These are phyloP conservation scores for Pythium brachiatum DNA, from an alignment of 352 stramenopile species.

Conservation along the genomic window DNA sequence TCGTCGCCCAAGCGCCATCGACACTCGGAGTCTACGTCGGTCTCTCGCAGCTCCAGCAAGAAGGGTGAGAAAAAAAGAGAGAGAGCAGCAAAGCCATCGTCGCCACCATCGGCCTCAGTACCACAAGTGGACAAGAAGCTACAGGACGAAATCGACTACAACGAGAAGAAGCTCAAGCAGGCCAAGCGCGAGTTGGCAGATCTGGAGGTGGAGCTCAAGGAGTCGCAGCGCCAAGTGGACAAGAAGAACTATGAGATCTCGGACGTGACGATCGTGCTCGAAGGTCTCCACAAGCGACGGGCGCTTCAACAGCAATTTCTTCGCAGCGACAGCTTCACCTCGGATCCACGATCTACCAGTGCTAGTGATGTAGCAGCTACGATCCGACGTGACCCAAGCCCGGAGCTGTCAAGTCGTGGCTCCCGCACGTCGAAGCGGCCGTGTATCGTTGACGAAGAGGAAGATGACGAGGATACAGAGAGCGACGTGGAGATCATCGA, in stretches of 20 bases:
- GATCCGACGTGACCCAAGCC: conserved; percentile 14
- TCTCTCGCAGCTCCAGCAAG: neutral
- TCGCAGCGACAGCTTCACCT: conserved; percentile 18
- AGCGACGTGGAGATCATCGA: conserved; percentile 51
- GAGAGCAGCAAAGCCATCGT: conserved; percentile 13
- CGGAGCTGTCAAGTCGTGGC: conserved; percentile 17
- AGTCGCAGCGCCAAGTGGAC: conserved; percentile 40
- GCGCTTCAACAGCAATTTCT: conserved; percentile 38
- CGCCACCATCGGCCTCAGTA: conserved; percentile 1
- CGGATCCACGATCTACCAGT: neutral
- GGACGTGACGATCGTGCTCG: conserved; percentile 62
- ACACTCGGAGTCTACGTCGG: conserved; percentile 34
- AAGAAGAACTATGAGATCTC: conserved; percentile 61
- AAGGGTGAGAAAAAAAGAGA: neutral
- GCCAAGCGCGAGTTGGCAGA: conserved; percentile 46
- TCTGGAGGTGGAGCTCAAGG: conserved; percentile 36
- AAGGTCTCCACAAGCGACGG: conserved; percentile 57
- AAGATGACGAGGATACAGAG: conserved; percentile 41
- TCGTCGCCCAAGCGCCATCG: conserved; percentile 11
- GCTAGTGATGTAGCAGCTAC: neutral
- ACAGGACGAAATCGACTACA: conserved; percentile 43
- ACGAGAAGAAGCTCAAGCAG: conserved; percentile 38
- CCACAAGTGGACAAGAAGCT: conserved; percentile 32
- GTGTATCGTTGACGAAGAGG: conserved; percentile 66
- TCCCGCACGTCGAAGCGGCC: conserved; percentile 45